These are phyloP conservation scores for Grosmannia huntii DNA, from an alignment of 2,329 filamentous ascomycete species.

Conservation along the genomic window DNA sequence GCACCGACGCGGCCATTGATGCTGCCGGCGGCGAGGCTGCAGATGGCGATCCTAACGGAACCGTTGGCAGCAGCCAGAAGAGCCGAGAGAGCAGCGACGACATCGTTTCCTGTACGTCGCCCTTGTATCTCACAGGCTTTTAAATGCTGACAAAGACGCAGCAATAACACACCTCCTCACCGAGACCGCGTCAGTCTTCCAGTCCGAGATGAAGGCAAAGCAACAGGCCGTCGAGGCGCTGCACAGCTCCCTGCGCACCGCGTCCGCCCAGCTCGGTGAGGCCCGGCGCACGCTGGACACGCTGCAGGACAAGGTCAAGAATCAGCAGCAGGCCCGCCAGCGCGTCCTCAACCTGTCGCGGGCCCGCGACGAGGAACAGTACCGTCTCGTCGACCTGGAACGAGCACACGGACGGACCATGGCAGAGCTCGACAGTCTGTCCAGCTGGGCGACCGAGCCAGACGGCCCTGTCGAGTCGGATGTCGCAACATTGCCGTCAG, in stretches of 20 bases:
- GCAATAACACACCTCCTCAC: conserved; percentile 75
- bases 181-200: conserved; percentile 67
- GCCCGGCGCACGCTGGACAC: conserved; percentile 62
- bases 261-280: conserved; percentile 65
- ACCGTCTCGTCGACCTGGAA: conserved; percentile 34
- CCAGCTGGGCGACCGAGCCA: conserved; percentile 42
- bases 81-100: conserved; percentile 65
- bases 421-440: conserved; percentile 25
- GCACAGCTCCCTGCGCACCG: conserved; percentile 67
- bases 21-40: conserved; percentile 28
- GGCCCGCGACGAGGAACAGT: conserved; percentile 58
- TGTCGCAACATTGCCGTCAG: conserved; percentile 40
- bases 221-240: conserved; percentile 73
- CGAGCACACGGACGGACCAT: conserved; percentile 13
- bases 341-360: conserved; percentile 68
- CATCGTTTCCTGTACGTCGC: conserved; percentile 60
- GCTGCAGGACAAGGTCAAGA: conserved; percentile 52
- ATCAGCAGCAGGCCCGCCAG: conserved; percentile 51
- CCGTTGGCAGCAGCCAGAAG: conserved; percentile 35
- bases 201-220: conserved; percentile 68
- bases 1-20: conserved; percentile 44
- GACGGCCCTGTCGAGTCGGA: conserved; percentile 25
- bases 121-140: no score
- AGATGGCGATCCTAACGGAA: conserved; percentile 29
- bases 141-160: conserved; percentile 16